Conservation (phyloP, 208 protist species). For the Trypanosoma conorhini region DNA sequence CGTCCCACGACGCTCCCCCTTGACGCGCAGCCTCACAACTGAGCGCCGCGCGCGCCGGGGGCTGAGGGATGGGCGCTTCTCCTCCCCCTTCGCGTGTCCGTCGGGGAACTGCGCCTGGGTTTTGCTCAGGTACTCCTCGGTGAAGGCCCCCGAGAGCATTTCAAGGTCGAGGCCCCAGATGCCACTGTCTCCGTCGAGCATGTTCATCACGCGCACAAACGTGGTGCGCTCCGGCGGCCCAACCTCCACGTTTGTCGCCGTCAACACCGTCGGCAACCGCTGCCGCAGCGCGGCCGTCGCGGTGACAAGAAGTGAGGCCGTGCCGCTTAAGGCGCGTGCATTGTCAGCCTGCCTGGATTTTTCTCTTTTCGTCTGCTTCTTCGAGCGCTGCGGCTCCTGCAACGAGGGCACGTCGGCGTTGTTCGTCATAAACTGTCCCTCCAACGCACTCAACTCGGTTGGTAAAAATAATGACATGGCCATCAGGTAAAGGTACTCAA, state of each 20-base stretch:
- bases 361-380: constrained; percentile 14
- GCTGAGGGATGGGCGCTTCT: not conserved
- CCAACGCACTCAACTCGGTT: constrained; percentile 53
- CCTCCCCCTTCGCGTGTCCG: not conserved
- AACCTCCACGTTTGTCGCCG: constrained; percentile 21
- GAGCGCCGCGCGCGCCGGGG: not conserved
- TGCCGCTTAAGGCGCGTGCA: not conserved
- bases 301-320: not conserved
- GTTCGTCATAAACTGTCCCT: constrained; percentile 45
- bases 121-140: constrained; percentile 5
- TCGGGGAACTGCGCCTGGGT: not conserved
- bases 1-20: not conserved
- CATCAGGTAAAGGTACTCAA: constrained; percentile 24
- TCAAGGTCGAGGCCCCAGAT: constrained; percentile 37
- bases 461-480: constrained; percentile 45
- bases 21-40: not conserved
- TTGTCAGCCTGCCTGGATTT: constrained; percentile 9
- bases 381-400: constrained; percentile 1
- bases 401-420: not conserved
- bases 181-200: constrained; percentile 37
- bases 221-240: constrained; percentile 32
- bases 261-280: constrained; percentile 6
- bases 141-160: constrained; percentile 34
- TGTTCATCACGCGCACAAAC: constrained; percentile 31
- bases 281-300: constrained; percentile 13